Evolutionary conservation across 23 red algal genomes (phyloP).

Genomic region (Agarophyton chilense): DNA sequence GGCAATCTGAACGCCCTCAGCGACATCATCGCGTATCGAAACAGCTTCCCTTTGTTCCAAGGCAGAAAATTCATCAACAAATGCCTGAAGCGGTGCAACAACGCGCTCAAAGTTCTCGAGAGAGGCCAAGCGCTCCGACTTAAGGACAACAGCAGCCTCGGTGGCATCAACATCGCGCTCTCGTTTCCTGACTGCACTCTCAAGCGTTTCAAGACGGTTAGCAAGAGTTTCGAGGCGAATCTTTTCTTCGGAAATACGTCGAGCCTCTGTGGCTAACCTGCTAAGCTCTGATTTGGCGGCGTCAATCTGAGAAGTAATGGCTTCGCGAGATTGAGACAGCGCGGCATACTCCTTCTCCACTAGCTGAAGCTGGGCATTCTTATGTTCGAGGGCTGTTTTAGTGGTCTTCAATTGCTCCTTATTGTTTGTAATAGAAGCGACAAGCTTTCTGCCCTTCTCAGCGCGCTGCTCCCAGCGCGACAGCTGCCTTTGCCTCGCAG

Average conservation of each 20-base stretch:
- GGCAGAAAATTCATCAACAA: conserved; percentile 33
- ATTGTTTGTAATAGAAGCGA: conserved; percentile 6
- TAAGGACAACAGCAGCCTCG: conserved; percentile 3
- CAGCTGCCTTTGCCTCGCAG: conserved; percentile 12
- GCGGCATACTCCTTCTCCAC: conserved; percentile 27
- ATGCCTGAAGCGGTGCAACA: conserved; percentile 26
- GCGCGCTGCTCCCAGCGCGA: conserved; percentile 32
- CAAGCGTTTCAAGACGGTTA: not conserved
- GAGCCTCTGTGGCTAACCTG: not conserved
- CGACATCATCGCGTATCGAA: conserved; percentile 21
- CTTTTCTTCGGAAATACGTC: conserved; percentile 20
- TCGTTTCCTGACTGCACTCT: not conserved
- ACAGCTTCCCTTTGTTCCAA: conserved; percentile 5
- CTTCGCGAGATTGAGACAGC: not conserved
- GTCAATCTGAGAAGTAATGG: not conserved
- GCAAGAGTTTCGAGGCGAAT: conserved; percentile 4
- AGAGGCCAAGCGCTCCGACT: conserved; percentile 5
- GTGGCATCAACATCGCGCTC: conserved; percentile 9
- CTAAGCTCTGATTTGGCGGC: not conserved
- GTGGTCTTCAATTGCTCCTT: conserved; percentile 8
- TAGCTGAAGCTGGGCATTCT: conserved; percentile 1
- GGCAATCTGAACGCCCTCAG: conserved; percentile 6
- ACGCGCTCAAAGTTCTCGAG: conserved; percentile 36
- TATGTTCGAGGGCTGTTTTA: conserved; percentile 16
- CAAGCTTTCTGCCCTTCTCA: conserved; percentile 29